Evolutionary conservation across 2,329 filamentous ascomycete species (phyloP), one percentile per base, ranked within the genome.

Genomic region (Xylariaceae sp.): DNA sequence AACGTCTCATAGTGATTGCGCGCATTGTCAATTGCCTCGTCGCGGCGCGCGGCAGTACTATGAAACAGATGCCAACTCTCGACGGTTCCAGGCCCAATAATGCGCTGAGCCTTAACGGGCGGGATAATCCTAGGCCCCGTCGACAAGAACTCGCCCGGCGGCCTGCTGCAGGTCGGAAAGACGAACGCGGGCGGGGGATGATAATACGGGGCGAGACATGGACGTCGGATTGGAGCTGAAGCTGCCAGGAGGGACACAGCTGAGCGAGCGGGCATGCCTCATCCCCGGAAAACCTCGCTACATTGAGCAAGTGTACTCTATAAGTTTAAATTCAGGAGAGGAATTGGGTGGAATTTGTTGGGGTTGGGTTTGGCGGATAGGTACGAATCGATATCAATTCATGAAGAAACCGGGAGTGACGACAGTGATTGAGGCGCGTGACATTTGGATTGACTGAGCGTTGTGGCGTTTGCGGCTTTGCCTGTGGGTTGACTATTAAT

Each of bases 1-100:
- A 99, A 80, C 41, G 86, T 84, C 65, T 92, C 87, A 72, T 99
- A 99, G 74, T 95, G 87, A 58, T 85, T 90, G 63, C 68, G 75
- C 62, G 62, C 62, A 56, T 63, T 63, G 60, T 68, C 62, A n/a
- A 65, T 65, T 55, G 72, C 68, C 52, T 70, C 67, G 66, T 67
- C 68, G 57, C 54, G 68, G 47, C 50, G 66, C 50, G 58, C 56
- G 9, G 70, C 51, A 19, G 74, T 75, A 55, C 71, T 72, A 68
- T 80, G 78, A 63, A 83, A 80, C 27, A 53, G 50, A 46, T 64
- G 61, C 55, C 58, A 42, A 59, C 8, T 26, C 39, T 39, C 40
- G 30, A 12, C 12, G 4, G 27, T 40, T 6, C 1, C 9, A n/a
- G 30, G 4, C 37, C 4, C n/a, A 40, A 29, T 27, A 35, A 29